Base-by-base conservation (phyloP, 345 rosid species). In the Lumnitzera littorea region DNA sequence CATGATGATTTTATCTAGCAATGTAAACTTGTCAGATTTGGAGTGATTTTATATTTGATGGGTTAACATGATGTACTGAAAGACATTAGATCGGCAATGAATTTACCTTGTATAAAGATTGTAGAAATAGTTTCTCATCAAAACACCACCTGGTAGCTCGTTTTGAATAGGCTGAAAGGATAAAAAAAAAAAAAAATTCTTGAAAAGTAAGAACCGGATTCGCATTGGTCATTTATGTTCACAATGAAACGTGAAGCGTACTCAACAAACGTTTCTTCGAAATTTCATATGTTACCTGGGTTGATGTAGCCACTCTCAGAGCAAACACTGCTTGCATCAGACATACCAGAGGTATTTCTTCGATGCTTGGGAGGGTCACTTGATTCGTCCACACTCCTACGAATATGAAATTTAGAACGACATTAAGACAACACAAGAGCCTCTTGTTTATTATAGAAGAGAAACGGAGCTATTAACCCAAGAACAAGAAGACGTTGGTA, bases 21-120 rank as follows among this genome's bases (percentile, higher is more conserved):
- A 5, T 27, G 31, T 27, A 27, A 27, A 51, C n/a, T n/a, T 1
- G 36, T 27, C 11, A 50, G 55, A 25, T 50, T 29, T 16, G 41
- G 46, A 9, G 41, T 7, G 46, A 58, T 27, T 57, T 43, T 31
- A 36, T 36, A 36, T 36, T 36, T 36, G 11, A 36, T 56, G 12
- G 36, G 27, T 52, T 46, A 15, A 43, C 54, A 25, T 49, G 2
- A 47, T 43, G 63, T 49, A 17, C 12, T 52, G 20, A 25, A 25
- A 50, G 24, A n/a, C 7, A 55, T 15, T 16, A 64, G 11, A 9
- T 62, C 24, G n/a, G 24, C 8, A 20, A 55, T 53, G 62, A 56
- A 13, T 2, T 61, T 84, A 95, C 99, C 96, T 95, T 86, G 83
- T 81, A 80, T 62, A 95, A 92, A 57, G 99, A 84, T 53, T 81